These are phyloP conservation scores for Thyridium curvatum DNA, from an alignment of 2,329 filamentous ascomycete genomes.

Conservation along the genomic window DNA sequence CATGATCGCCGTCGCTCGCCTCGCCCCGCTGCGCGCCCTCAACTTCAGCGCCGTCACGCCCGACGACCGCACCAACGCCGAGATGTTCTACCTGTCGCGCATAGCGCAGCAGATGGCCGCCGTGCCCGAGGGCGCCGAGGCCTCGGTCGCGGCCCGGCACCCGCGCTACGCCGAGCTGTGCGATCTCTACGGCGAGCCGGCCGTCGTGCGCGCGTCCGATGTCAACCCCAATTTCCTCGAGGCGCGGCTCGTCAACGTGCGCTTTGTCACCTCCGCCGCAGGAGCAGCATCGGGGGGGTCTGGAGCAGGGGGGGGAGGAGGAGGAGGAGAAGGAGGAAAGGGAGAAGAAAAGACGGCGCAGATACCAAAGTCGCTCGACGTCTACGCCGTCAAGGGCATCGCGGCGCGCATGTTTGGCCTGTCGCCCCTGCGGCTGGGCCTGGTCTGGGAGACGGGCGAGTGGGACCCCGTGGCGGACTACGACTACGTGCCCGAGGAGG, in stretches of 20 bases:
- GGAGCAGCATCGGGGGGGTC: neutral
- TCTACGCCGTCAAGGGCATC: slow-evolving; percentile 76
- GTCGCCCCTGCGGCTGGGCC: slow-evolving; percentile 54
- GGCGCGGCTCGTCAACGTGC: slow-evolving; percentile 65
- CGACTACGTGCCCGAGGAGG: slow-evolving; percentile 51
- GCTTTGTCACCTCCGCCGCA: slow-evolving; percentile 27
- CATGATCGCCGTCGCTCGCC: slow-evolving; percentile 78
- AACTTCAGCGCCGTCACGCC: slow-evolving; percentile 68
- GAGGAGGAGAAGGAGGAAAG: slow-evolving; percentile 1
- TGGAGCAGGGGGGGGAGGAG: neutral
- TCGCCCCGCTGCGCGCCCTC: slow-evolving; percentile 60
- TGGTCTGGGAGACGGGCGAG: slow-evolving; percentile 88
- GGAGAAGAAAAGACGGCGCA: slow-evolving; percentile 27
- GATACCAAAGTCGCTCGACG: slow-evolving; percentile 71
- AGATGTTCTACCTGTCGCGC: slow-evolving; percentile 85
- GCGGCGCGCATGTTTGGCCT: slow-evolving; percentile 65
- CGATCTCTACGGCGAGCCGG: slow-evolving; percentile 66
- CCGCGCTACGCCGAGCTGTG: slow-evolving; percentile 71
- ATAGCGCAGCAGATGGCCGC: slow-evolving; percentile 70
- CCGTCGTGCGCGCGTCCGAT: slow-evolving; percentile 47
- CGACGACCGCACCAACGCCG: slow-evolving; percentile 77
- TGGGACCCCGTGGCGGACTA: slow-evolving; percentile 71
- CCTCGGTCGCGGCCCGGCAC: slow-evolving; percentile 55
- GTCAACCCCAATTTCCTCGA: slow-evolving; percentile 77
- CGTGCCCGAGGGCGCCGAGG: slow-evolving; percentile 44